Base-by-base conservation (phyloP, 345 rosid genomes). In the Aquilaria malaccensis region DNA sequence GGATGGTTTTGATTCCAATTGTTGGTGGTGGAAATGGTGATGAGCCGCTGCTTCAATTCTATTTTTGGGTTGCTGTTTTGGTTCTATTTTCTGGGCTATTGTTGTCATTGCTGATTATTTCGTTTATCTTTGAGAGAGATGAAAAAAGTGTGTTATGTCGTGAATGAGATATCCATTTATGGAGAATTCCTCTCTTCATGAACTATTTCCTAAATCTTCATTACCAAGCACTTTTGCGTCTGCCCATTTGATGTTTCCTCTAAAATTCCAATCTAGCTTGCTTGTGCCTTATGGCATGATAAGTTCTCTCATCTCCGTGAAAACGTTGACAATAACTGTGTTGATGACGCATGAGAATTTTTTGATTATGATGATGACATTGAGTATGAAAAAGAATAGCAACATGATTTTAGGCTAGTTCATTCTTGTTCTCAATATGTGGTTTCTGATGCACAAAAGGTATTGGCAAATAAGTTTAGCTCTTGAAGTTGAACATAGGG, bases 81-180 rank as follows among this genome's bases (percentile, higher is more conserved):
- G 1, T 22, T 22, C 22, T 22, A 1, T 22, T 22, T 22, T 22
- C 22, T 22, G 22, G 22, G 22, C 22, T 22, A 22, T 22, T 22
- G 22, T 22, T 22, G 22, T 22, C 22, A 1, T 22, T 22, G 22
- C 22, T 22, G 22, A 1, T 22, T 22, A 22, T 22, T 22, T 22
- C 22, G 1, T 22, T 22, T 22, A 22, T 22, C 22, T 22, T 22
- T 22, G 22, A 22, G 22, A 22, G 0, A 22, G 22, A 22, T 22
- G 22, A 1, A 22, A 1, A 22, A 22, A 1, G 22, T 22, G 22
- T 22, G 22, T 22, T 22, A 22, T 22, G 68, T 74, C 81, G 4
- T 74, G 67, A 37, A 33, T 70, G 55, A 80, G 96, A 61, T 87
- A 94, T 49, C 98, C 96, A 2, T 81, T 89, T 14, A 52, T 83